Base-by-base conservation (phyloP, 1,139 yeast species). In the Pichia sp. region DNA sequence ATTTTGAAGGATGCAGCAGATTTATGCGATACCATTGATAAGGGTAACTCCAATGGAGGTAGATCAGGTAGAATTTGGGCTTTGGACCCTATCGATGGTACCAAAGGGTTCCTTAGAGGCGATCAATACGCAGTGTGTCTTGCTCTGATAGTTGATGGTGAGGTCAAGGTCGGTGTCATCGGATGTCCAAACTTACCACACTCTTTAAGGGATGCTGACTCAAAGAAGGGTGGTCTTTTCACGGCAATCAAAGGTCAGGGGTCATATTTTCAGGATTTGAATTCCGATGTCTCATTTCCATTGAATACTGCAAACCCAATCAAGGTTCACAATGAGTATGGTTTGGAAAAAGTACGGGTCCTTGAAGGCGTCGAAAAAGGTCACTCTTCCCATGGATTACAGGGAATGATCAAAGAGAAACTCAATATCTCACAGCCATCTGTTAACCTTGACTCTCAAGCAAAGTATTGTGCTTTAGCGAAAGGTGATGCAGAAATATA, bases 351-450 rank as follows among this genome's bases (percentile, higher is more conserved):
- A 4, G 74, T 83, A 30, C 75, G 77, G 53, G 91, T 91, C 33
- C 80, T 93, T 32, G 98, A 93, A 63, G 93, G 95, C 44, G 97
- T 91, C n/a, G 99, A 91, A 62, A 81, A 85, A 53, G 91, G 91
- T 2, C 99, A 91, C 56, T 86, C 96, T 3, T 80, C 96, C 2
- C 97, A 87, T 53, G 86, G 78, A 17, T 77, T 83, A n/a, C 97
- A 93, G 57, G 72, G 78, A 2, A 60, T 67, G 36, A 87, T 91
- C 51, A 94, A 94, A 46, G 45, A 63, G 18, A 55, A 57, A 24
- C 66, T 91, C 31, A 80, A 80, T 1, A 84, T 85, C 25, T 52
- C 59, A 2, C 51, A 59, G 21, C 74, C 74, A 38, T 67, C 79
- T 3, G 63, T 78, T 39, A 82, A 86, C 52, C 67, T 93, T 64